A percentile compares a stretch with the other conserved stretches of the same genome.
phyloP scores from a whole-genome alignment of 345 rosid species.

The Moricandia arvensis region DNA sequence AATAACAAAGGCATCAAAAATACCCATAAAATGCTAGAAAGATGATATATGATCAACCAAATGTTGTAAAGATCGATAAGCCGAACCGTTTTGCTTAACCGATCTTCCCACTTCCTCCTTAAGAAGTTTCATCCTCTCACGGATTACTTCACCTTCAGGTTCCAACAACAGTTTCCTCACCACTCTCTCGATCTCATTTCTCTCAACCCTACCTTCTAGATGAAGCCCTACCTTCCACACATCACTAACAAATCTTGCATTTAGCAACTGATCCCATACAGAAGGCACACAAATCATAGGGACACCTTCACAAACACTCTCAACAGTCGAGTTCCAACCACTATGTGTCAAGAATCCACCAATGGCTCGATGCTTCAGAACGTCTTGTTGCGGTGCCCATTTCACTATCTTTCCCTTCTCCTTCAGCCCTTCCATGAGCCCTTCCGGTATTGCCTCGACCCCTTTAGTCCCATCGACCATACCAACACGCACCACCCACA shows the following conservation, averaged over 20 bases:
- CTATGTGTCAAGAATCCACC: conserved; percentile 35
- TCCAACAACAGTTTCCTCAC: conserved; percentile 6
- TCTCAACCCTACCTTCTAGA: conserved; percentile 25
- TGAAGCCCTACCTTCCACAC: conserved; percentile 30
- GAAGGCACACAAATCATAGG: conserved; percentile 35
- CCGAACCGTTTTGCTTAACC: conserved; percentile 5
- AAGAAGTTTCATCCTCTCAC: conserved; percentile 17
- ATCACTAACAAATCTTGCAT: conserved; percentile 22
- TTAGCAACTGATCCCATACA: conserved; percentile 18
- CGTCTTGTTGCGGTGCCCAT: conserved; percentile 31
- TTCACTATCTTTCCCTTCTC: conserved; percentile 42
- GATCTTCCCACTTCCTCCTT: conserved; percentile 28
- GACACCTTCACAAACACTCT: conserved; percentile 31
- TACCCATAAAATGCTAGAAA: not conserved
- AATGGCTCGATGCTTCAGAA: conserved; percentile 27
- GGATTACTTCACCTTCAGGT: conserved; percentile 21
- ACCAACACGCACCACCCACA: conserved; percentile 46
- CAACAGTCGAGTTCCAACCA: conserved; percentile 37
- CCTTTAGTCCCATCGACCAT: not conserved
- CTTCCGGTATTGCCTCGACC: conserved; percentile 6
- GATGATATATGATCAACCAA: conserved; percentile 22
- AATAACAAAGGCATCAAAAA: not conserved
- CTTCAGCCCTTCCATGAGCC: conserved; percentile 11
- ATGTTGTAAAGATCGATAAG: conserved; percentile 14
- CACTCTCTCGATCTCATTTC: conserved; percentile 11